Evolutionary conservation across 2,329 filamentous ascomycete genomes (phyloP).

Genomic region (Blastomyces parvus): DNA sequence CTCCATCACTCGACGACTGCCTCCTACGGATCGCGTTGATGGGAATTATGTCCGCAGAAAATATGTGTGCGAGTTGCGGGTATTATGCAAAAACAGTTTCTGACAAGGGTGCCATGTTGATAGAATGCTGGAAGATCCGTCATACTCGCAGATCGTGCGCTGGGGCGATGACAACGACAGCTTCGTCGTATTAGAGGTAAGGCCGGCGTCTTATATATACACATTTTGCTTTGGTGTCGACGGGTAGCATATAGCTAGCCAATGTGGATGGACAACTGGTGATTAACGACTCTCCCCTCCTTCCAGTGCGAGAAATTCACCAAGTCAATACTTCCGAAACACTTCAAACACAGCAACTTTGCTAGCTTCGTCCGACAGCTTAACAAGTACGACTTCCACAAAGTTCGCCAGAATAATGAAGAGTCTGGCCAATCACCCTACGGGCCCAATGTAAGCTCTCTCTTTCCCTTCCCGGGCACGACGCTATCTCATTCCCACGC

Average conservation of each 20-base stretch:
- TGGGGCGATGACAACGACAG: slow-evolving; percentile 94
- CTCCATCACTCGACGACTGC: not conserved
- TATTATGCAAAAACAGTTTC: not conserved
- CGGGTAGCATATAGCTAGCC: too few species aligned
- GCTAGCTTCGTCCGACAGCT: slow-evolving; percentile 91
- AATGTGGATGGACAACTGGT: not conserved
- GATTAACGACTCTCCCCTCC: not conserved
- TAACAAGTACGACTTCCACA: slow-evolving; percentile 98
- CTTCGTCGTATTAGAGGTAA: slow-evolving; percentile 93
- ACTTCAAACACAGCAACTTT: slow-evolving; percentile 99
- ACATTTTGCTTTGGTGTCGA: not conserved
- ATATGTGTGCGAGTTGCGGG: slow-evolving; percentile 1
- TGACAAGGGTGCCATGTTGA: slow-evolving; percentile 14
- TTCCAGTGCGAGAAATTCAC: slow-evolving; percentile 95
- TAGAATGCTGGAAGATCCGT: slow-evolving; percentile 93
- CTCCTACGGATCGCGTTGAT: slow-evolving; percentile 3
- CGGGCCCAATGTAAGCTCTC: slow-evolving; percentile 57
- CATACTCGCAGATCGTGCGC: slow-evolving; percentile 83
- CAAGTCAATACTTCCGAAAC: slow-evolving; percentile 89
- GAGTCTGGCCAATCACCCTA: slow-evolving; percentile 75
- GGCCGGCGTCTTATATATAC: not conserved
- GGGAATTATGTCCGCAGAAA: slow-evolving; percentile 13
- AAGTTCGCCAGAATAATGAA: slow-evolving; percentile 84
- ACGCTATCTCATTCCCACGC: not conserved
- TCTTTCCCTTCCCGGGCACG: slow-evolving; percentile 2